These are phyloP conservation scores for Cupressus sempervirens DNA, from an alignment of 75 land plant genomes.

Conservation along the genomic window DNA sequence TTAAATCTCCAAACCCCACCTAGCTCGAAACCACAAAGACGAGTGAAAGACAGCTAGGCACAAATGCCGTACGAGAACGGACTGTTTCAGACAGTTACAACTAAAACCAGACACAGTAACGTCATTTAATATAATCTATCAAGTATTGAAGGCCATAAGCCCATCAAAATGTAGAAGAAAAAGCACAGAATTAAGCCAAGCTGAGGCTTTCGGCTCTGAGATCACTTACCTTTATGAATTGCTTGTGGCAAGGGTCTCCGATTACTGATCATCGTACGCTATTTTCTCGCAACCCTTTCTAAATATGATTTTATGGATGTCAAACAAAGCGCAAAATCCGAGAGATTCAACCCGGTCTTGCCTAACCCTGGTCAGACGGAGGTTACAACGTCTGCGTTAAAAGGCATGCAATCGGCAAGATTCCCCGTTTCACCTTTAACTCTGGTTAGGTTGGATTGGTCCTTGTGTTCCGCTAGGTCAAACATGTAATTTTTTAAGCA, in stretches of 20 bases:
- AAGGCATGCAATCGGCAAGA: not conserved
- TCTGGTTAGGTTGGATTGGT: not conserved
- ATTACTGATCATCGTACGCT: not conserved
- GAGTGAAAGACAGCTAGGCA: not conserved
- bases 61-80: not conserved
- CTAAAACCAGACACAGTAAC: not conserved
- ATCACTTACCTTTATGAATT: not conserved
- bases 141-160: not conserved
- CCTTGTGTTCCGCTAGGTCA: not conserved
- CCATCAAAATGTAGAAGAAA: not conserved
- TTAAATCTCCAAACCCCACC: not conserved
- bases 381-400: not conserved
- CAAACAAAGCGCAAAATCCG: not conserved
- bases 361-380: not conserved
- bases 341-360: not conserved
- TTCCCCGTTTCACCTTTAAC: not conserved
- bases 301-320: not conserved
- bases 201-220: not conserved
- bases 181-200: not conserved
- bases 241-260: not conserved
- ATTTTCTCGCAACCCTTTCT: not conserved
- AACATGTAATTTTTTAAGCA: too few relatives aligned
- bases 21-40: not conserved
- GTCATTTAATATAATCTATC: not conserved
- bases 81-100: not conserved